Evolutionary conservation across 1,284 basidiomycete genomes (phyloP), one percentile per base, ranked within the genome.

Genomic region (Ustilago vetiveriae): DNA sequence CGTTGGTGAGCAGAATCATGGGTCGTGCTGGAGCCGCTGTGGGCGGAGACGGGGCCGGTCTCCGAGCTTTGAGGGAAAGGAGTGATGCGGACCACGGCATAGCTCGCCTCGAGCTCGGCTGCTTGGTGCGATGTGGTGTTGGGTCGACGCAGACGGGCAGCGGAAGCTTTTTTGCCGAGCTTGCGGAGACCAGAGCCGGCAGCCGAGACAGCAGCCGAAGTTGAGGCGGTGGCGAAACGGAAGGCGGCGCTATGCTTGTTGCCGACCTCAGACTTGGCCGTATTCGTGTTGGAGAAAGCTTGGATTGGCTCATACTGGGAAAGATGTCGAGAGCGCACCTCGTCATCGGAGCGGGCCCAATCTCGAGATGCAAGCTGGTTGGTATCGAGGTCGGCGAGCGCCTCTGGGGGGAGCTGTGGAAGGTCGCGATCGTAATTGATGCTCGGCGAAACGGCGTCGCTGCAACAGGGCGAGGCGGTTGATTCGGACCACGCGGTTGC

Each of bases 181-280:
- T 74, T 74, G 40, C 64, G 72, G 39, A 74, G 62, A 27, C 64
- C 53, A 19, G 48, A 41, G 3, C 71, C 71, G 11, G 69, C 72
- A 8, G 69, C 72, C 6, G 65, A 62, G 37, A 70, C 59, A 24
- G 64, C 65, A 10, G 64, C 64, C 11, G 69, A 67, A 21, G 69
- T 68, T 16, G 55, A 52, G 3, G 68, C 54, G n/a, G 53, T 52
- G 14, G 63, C 64, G 22, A 68, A 58, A 26, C 69, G 64, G 16
- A 56, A 36, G 4, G 60, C 60, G 6, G 60, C 60, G 7, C 53
- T 52, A 22, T 32, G 36, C 29, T 57, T 64, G 49, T n/a, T 24
- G 32, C 6, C 17, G 35, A 9, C 32, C 6, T 50, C 47, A 21
- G 53, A n/a, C 17, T 47, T 55, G 43, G 23, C 27, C 6, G 16